Conservation (phyloP, 2,329 filamentous ascomycete species). For the Claviceps pazoutovae region DNA sequence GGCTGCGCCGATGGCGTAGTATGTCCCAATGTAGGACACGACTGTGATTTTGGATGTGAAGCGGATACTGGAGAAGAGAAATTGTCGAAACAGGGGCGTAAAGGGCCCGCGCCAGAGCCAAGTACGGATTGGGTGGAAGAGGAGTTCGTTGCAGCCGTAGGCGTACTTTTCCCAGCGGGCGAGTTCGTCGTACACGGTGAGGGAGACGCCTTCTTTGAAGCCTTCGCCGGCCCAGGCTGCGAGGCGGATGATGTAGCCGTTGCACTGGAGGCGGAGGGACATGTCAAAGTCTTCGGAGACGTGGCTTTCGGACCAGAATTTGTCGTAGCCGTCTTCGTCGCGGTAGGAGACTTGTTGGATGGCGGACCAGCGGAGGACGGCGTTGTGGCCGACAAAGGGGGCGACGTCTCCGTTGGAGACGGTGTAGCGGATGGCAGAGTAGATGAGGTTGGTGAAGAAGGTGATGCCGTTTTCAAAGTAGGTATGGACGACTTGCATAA, state of each 20-base stretch:
- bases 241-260: conserved; percentile 58
- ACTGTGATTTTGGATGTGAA: conserved; percentile 65
- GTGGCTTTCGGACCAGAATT: conserved; percentile 70
- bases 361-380: conserved; percentile 60
- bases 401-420: conserved; percentile 65
- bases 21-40: conserved; percentile 64
- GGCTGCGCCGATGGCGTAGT: conserved; percentile 64
- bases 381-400: conserved; percentile 72
- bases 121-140: conserved; percentile 63
- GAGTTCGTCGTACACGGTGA: conserved; percentile 75
- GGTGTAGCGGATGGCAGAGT: conserved; percentile 64
- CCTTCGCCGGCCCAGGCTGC: conserved; percentile 62
- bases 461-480: conserved; percentile 60
- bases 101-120: conserved; percentile 65
- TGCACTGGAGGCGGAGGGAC: conserved; percentile 61
- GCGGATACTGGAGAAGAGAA: conserved; percentile 59
- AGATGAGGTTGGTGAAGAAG: conserved; percentile 62
- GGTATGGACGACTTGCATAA: conserved; percentile 65
- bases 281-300: conserved; percentile 76
- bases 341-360: conserved; percentile 59
- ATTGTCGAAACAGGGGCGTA: conserved; percentile 62
- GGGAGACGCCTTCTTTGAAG: conserved; percentile 71
- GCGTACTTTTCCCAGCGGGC: conserved; percentile 81
- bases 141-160: conserved; percentile 68
- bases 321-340: conserved; percentile 58